Percentiles rank a stretch among this genome's conserved stretches.
These are phyloP conservation scores for Lachancea cidri DNA, from an alignment of 805 yeast genomes.

Conservation along the genomic window DNA sequence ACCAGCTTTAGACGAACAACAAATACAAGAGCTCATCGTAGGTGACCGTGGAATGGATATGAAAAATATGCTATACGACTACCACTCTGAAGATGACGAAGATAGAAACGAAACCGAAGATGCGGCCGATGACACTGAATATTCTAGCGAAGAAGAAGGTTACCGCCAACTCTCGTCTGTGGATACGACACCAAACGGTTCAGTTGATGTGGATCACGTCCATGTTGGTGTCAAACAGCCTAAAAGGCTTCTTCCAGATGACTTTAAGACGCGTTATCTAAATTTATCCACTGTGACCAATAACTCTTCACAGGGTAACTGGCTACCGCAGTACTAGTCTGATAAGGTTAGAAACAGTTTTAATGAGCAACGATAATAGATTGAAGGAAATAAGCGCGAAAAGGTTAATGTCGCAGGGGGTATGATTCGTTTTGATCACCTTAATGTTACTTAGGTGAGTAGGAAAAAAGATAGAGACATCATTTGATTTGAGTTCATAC, in stretches of 20 bases:
- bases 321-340: constrained; percentile 13
- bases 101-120: constrained; percentile 11
- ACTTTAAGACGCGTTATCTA: constrained; percentile 10
- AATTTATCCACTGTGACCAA: constrained; percentile 20
- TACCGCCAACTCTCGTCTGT: constrained; percentile 3
- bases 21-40: constrained; percentile 15
- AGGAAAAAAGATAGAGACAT: background rate
- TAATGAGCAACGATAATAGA: constrained; percentile 5
- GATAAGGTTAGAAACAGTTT: background rate
- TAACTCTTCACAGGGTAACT: constrained; percentile 13
- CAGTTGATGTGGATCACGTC: constrained; percentile 18
- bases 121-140: constrained; percentile 10
- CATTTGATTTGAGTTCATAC: background rate
- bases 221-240: constrained; percentile 2
- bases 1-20: constrained; percentile 15
- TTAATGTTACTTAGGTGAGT: background rate
- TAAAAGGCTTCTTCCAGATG: constrained; percentile 1
- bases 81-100: constrained; percentile 12
- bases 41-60: constrained; percentile 17
- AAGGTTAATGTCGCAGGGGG: background rate
- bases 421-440: background rate
- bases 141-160: constrained; percentile 5
- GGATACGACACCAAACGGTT: constrained; percentile 10
- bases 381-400: background rate
- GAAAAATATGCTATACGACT: constrained; percentile 13